Conservation (phyloP, 140 eudicot genomes). For the Stevia rebaudiana region DNA sequence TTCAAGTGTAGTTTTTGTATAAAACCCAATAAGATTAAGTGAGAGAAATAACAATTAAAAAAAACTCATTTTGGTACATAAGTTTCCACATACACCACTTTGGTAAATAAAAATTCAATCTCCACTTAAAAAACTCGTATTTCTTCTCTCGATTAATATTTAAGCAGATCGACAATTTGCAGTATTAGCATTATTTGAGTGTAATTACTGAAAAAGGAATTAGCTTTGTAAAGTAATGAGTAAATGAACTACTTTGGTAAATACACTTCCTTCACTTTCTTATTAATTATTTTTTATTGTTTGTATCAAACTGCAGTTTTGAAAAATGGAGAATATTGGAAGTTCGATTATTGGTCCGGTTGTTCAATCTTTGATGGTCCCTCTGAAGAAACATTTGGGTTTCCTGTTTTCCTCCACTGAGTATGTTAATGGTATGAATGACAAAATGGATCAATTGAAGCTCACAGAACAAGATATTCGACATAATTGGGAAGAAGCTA, state of each 20-base stretch:
- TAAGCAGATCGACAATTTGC: neutral
- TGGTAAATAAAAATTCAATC: too few species aligned
- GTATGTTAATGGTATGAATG: neutral
- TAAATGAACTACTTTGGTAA: too few species aligned
- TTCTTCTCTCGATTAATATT: neutral
- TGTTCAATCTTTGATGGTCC: neutral
- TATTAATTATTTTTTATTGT: neutral
- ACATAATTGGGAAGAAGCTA: neutral
- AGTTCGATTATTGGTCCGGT: neutral
- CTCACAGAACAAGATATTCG: neutral
- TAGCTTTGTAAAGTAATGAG: neutral
- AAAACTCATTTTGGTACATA: too few species aligned
- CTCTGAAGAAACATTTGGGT: constrained; percentile 3
- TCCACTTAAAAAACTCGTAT: too few species aligned
- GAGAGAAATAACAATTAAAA: too few species aligned
- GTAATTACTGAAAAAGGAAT: neutral
- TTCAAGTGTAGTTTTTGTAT: too few species aligned
- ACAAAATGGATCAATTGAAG: neutral
- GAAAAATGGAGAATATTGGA: neutral
- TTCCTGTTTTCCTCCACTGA: neutral
- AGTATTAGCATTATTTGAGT: neutral
- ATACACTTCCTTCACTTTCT: neutral
- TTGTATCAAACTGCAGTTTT: neutral
- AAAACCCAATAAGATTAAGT: too few species aligned
- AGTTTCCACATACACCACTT: too few species aligned